These are phyloP conservation scores for Alternaria sp. DNA, from an alignment of 2,329 filamentous ascomycete genomes.

Conservation along the genomic window DNA sequence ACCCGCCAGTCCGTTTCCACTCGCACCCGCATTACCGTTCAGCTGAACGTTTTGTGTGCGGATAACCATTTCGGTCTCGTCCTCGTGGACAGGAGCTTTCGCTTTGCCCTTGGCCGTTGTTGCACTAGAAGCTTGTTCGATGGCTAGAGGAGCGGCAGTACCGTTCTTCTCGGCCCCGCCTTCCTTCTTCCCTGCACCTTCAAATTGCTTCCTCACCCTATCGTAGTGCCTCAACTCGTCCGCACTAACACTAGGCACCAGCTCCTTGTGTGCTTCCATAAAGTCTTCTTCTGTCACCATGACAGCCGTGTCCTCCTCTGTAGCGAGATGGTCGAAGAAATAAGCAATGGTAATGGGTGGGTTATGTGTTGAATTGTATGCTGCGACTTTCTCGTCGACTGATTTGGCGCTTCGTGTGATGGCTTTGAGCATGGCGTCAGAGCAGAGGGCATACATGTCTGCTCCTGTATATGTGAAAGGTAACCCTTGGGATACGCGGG, in stretches of 20 bases:
- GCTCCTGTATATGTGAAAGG: constrained; percentile 98
- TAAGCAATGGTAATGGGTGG: constrained; percentile 80
- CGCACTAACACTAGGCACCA: constrained; percentile 91
- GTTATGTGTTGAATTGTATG: constrained; percentile 64
- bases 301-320: constrained; percentile 81
- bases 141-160: neutral
- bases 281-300: constrained; percentile 93
- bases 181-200: constrained; percentile 65
- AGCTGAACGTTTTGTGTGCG: constrained; percentile 50
- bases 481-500: constrained; percentile 75
- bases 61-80: constrained; percentile 51
- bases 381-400: constrained; percentile 83
- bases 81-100: constrained; percentile 32
- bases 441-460: constrained; percentile 96
- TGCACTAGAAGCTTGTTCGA: neutral
- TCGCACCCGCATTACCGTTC: constrained; percentile 28
- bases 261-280: constrained; percentile 77
- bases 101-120: constrained; percentile 45
- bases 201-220: constrained; percentile 81
- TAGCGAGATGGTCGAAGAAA: constrained; percentile 94
- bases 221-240: constrained; percentile 95
- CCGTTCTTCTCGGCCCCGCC: too few relatives aligned
- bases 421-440: constrained; percentile 98
- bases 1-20: neutral
- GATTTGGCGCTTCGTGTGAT: constrained; percentile 87